Base-by-base conservation (phyloP, 305 asterid genomes). In the Andrographis paniculata region DNA sequence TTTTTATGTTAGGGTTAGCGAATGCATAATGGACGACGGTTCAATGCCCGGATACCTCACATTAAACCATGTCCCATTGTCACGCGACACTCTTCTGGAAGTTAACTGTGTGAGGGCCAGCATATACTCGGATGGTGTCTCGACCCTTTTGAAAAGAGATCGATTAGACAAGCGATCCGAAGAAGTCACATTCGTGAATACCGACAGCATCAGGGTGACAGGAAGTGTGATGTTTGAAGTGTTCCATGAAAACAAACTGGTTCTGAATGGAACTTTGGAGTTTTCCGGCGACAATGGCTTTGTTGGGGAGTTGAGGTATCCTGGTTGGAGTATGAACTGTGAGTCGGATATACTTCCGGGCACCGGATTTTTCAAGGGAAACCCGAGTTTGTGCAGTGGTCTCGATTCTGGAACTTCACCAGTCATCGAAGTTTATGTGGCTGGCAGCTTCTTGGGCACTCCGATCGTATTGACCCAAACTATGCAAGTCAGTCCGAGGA, bases 1-100 rank as follows among this genome's bases (percentile, higher is more conserved):
- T 20, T 80, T 80, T 21, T 84, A 77, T 35, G 71, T 80, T 13
- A 68, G 87, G 40, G 44, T 84, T 5, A 73, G 73, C 81, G 75
- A 68, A 55, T 77, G 82, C 16, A 72, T 61, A 56, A 65, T 84
- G 21, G 71, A 73, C 55, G 72, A 67, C 54, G 73, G 66, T 31
- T 74, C 79, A 1, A 64, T 66, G 0, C 83, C 94, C 0, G 80
- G 69, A 35, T 53, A 24, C 47, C 92, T 83, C 33, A 69, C 73
- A 0, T 45, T 83, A 12, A 68, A 75, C 59, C 80, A 74, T 14
- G 73, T 83, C 58, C 94, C 92, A 0, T 44, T 80, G 16, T 61
- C 57, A 16, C 76, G 57, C 4, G 67, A 80, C 24, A 77, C 92
- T 1, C 78, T 83, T 41, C 65, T 80, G 20, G 92, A 83, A 55